Evolutionary conservation across 495 filamentous ascomycete genomes (phyloP), one percentile per base, ranked within the genome.

Genomic region (Lepidopterella palustris): DNA sequence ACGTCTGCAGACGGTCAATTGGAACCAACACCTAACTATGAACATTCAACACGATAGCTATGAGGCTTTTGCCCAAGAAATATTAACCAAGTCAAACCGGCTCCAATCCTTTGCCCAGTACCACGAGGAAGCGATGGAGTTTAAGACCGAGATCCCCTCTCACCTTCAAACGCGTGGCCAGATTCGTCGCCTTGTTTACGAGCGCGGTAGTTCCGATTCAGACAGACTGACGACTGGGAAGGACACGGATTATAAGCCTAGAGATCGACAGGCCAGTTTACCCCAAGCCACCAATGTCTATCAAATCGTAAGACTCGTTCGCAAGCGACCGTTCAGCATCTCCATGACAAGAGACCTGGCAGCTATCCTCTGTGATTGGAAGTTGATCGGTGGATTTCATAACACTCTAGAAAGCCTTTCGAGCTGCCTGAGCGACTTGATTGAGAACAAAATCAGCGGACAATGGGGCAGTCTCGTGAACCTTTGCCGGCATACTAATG

Each of bases 21-120:
- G 69, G 65, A 45, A 68, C 40, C 0, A 58, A 10, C 4, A 71
- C 0, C 57, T 84, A 2, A 79, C 79, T 0, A 59, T 66, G 1
- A 72, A 69, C 0, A 78, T 82, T 8, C 83, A 87, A 57, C 74
- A 81, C 61, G 81, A 84, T 15, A 67, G 61, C 70, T 64, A 65
- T 28, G 74, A 79, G 24, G 8, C 15, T 21, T 9, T 58, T 31
- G 59, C 69, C 20, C 57, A 65, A 6, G 54, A 21, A 4, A 57
- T 77, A 1, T 24, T 80, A 24, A 68, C 47, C 0, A 20, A 66
- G 20, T 63, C 47, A 49, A 4, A 32, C 74, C 4, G 35, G 40
- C 4, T 70, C 71, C 0, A 45, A 72, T 40, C 15, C 28, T 20
- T 77, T 71, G 69, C 64, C 68, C 0, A 25, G 60, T 5, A 76